phyloP scores from a whole-genome alignment of 371 early-diverging fungal genomes.

The Coemansia sp. region DNA sequence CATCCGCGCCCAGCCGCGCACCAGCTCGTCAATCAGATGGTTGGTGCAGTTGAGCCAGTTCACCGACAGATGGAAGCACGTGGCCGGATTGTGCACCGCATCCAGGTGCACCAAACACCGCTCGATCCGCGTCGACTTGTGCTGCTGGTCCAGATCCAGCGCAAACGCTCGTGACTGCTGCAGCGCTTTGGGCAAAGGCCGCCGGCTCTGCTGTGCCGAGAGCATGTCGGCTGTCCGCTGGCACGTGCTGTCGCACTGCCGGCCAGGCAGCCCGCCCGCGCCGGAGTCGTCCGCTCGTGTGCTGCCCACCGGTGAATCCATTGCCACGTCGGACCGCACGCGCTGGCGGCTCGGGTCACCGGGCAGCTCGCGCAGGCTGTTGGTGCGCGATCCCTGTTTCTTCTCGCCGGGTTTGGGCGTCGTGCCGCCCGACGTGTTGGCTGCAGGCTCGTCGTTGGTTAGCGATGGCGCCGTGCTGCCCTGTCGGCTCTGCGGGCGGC shows the following conservation, averaged over 20 bases:
- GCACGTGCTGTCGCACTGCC: neutral
- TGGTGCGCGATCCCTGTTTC: neutral
- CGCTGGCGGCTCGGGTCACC: neutral
- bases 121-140: conserved; percentile 63
- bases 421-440: neutral
- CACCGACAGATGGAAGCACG: conserved; percentile 90
- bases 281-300: neutral
- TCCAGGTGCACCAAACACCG: conserved; percentile 88
- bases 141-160: conserved; percentile 47
- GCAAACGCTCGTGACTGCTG: conserved; percentile 44
- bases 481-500: conserved; percentile 45
- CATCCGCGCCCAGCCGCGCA: conserved; percentile 77
- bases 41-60: conserved; percentile 96
- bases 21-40: conserved; percentile 82
- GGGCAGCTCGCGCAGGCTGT: conserved; percentile 1
- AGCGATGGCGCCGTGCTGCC: conserved; percentile 39
- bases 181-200: conserved; percentile 34
- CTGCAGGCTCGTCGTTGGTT: conserved; percentile 4
- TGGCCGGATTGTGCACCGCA: conserved; percentile 79
- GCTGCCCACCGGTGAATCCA: neutral
- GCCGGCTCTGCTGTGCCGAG: conserved; percentile 18
- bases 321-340: neutral
- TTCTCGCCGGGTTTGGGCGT: neutral
- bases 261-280: neutral
- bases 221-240: conserved; percentile 15